Evolutionary conservation across 108 stramenopile species (phyloP).

Genomic region (Nitzschia palea): DNA sequence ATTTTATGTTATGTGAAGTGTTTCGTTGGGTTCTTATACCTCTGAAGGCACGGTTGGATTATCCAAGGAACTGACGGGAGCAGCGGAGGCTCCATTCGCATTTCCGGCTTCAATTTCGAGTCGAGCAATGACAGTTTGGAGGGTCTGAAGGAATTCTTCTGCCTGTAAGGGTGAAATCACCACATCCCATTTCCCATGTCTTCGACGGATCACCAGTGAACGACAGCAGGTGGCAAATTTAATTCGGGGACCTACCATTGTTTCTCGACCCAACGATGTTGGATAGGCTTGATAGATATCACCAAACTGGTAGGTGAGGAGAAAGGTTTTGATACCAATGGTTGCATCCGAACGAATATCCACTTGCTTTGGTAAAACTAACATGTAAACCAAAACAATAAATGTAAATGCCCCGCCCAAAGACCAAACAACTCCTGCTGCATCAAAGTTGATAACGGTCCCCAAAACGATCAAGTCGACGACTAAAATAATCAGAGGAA

Average conservation of each 20-base stretch:
- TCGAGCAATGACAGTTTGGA: slow-evolving; percentile 15
- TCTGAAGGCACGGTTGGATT: too few species aligned
- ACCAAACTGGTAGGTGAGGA: slow-evolving; percentile 23
- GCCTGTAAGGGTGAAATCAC: slow-evolving; percentile 18
- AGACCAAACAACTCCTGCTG: slow-evolving; percentile 12
- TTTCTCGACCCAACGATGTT: not conserved
- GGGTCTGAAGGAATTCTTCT: slow-evolving; percentile 14
- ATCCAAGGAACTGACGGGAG: too few species aligned
- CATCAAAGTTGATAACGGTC: slow-evolving; percentile 1
- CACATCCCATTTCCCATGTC: slow-evolving; percentile 21
- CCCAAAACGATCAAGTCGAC: slow-evolving; percentile 3
- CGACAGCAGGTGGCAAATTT: slow-evolving; percentile 18
- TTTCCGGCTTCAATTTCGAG: not conserved
- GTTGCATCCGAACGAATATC: slow-evolving; percentile 34
- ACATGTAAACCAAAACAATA: slow-evolving; percentile 10
- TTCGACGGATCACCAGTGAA: slow-evolving; percentile 14
- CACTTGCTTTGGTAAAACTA: slow-evolving; percentile 22
- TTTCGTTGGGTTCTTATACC: too few species aligned
- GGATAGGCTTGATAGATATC: slow-evolving; percentile 21
- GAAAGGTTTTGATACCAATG: slow-evolving; percentile 32
- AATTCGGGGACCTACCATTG: not conserved
- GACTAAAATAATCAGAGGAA: slow-evolving; percentile 11
- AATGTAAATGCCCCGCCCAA: slow-evolving; percentile 23
- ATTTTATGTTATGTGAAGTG: too few species aligned
- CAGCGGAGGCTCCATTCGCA: too few species aligned